Conservation (phyloP, 495 filamentous ascomycete species). For the Cercophora samala region DNA sequence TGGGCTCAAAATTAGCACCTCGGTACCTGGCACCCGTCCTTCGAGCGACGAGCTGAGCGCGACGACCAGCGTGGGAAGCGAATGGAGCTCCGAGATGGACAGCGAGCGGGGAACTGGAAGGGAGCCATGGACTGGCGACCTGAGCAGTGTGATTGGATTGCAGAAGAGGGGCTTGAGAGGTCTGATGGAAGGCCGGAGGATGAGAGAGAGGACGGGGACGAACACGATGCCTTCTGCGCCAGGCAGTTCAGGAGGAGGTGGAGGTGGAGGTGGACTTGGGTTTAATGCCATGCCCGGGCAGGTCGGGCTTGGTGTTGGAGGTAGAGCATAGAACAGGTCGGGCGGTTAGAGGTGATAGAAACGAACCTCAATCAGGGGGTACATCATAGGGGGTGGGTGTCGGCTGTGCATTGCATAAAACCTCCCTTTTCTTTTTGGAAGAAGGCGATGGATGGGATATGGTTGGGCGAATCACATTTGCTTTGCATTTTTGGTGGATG, state of each 20-base stretch:
- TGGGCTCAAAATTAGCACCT: slow-evolving; percentile 42
- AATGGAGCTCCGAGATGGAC: slow-evolving; percentile 48
- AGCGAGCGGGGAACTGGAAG: slow-evolving; percentile 26
- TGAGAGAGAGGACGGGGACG: slow-evolving; percentile 62
- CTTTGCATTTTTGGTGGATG: neutral
- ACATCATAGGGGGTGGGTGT: neutral
- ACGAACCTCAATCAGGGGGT: neutral
- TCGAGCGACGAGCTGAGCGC: slow-evolving; percentile 49
- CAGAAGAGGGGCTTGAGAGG: slow-evolving; percentile 92
- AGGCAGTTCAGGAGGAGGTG: neutral
- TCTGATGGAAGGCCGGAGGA: slow-evolving; percentile 88
- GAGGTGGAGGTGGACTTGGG: neutral
- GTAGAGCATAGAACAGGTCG: slow-evolving; percentile 16
- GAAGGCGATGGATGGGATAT: neutral
- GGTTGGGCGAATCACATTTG: neutral
- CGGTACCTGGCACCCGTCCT: slow-evolving; percentile 34
- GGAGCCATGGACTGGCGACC: slow-evolving; percentile 77
- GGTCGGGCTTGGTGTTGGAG: slow-evolving; percentile 27
- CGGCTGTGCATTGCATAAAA: neutral
- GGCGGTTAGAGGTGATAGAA: neutral
- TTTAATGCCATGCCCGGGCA: slow-evolving; percentile 14
- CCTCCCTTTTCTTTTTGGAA: neutral
- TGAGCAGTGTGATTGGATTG: slow-evolving; percentile 91
- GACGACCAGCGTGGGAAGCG: slow-evolving; percentile 46
- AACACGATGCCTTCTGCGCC: neutral